phyloP scores from a whole-genome alignment of 495 filamentous ascomycete genomes.

The Hamigera avellanea region DNA sequence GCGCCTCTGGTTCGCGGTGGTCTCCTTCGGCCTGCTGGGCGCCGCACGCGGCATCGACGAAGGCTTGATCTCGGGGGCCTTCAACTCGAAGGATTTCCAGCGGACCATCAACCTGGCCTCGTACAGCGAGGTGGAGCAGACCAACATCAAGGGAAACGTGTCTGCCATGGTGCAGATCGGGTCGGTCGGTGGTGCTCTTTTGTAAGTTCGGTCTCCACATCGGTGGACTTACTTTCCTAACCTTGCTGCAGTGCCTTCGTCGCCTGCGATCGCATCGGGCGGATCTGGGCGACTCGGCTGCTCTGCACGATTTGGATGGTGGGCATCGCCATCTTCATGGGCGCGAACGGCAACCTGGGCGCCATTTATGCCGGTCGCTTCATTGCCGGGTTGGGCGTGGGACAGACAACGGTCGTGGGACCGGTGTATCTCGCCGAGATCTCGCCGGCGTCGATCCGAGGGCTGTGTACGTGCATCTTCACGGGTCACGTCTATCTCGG shows the following conservation, averaged over 20 bases:
- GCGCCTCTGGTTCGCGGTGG: constrained; percentile 52
- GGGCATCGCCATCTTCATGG: constrained; percentile 60
- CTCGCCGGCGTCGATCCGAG: constrained; percentile 59
- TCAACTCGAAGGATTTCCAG: constrained; percentile 53
- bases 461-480: constrained; percentile 57
- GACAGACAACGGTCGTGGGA: constrained; percentile 51
- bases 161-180: constrained; percentile 65
- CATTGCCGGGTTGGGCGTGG: constrained; percentile 54
- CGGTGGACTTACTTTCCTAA: neutral
- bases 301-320: constrained; percentile 56
- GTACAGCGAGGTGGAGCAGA: constrained; percentile 37
- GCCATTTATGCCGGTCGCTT: constrained; percentile 46
- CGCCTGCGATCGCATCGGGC: constrained; percentile 55
- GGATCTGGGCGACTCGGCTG: constrained; percentile 57
- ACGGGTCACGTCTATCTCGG: constrained; percentile 56
- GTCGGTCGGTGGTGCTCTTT: constrained; percentile 49
- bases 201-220: constrained; percentile 31
- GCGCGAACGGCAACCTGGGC: constrained; percentile 44
- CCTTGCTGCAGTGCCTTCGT: constrained; percentile 52
- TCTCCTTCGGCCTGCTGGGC: constrained; percentile 58
- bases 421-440: constrained; percentile 53
- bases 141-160: constrained; percentile 58
- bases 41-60: constrained; percentile 59
- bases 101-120: constrained; percentile 42
- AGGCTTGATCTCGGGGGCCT: constrained; percentile 55